These are phyloP conservation scores for Solanum bukasovii DNA, from an alignment of 257 asterid species.

Conservation along the genomic window DNA sequence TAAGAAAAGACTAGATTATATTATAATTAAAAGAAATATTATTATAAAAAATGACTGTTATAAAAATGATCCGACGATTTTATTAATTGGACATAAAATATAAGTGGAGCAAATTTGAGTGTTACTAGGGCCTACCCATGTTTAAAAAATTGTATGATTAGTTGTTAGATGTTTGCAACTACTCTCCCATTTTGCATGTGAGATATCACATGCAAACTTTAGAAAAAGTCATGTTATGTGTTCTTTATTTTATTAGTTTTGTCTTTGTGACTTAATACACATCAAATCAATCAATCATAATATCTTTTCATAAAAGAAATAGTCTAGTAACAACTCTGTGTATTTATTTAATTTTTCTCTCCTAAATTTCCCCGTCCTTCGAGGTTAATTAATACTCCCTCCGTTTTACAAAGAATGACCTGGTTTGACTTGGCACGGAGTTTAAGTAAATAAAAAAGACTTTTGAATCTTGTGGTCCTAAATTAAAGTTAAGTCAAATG, in stretches of 20 bases:
- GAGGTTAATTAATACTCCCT: background rate
- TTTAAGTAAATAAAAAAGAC: no score
- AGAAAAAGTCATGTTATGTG: background rate
- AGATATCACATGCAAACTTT: conserved; percentile 6
- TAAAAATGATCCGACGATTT: background rate
- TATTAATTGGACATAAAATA: background rate
- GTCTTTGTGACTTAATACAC: background rate
- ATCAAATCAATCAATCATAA: background rate
- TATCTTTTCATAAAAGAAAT: background rate
- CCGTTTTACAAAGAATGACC: no score
- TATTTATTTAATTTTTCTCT: background rate
- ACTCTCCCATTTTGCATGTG: conserved; percentile 13
- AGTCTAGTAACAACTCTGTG: background rate
- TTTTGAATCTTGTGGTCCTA: no score
- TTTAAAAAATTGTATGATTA: background rate
- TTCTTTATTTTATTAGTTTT: background rate
- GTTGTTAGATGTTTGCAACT: background rate
- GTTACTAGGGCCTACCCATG: conserved; percentile 6
- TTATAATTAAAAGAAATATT: no score
- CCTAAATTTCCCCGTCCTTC: background rate
- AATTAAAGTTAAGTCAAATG: no score
- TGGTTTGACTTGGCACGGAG: no score
- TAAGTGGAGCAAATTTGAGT: background rate
- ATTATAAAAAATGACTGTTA: no score
- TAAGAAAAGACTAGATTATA: no score